phyloP scores from a whole-genome alignment of 768 basidiomycete genomes.

The Kwoniella mangroviensis region DNA sequence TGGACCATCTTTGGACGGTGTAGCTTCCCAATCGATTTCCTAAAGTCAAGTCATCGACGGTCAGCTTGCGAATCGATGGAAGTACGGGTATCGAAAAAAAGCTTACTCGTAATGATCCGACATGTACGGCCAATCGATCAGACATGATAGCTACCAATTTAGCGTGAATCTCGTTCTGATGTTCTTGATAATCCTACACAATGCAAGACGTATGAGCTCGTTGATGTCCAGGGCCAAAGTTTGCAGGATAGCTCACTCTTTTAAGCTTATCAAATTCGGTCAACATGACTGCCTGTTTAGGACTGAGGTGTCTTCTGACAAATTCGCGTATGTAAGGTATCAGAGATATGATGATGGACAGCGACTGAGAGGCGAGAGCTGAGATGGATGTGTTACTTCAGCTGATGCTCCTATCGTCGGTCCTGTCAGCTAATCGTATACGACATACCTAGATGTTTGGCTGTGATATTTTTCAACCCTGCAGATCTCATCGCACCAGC shows the following conservation, averaged over 20 bases:
- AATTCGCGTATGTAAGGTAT: conserved; percentile 96
- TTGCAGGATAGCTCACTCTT: conserved; percentile 65
- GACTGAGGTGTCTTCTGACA: conserved; percentile 87
- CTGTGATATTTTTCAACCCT: conserved; percentile 96
- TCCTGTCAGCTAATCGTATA: too few relatives aligned
- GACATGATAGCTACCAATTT: conserved; percentile 99
- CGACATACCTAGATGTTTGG: conserved; percentile 85
- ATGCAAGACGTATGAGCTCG: conserved; percentile 7
- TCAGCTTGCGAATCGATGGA: neutral
- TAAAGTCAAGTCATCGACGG: conserved; percentile 50
- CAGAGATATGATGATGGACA: conserved; percentile 90
- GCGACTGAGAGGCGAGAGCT: conserved; percentile 94
- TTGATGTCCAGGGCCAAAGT: neutral
- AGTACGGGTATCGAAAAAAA: neutral
- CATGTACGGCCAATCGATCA: conserved; percentile 84
- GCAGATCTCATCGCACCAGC: conserved; percentile 99
- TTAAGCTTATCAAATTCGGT: conserved; percentile 98
- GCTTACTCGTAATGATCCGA: conserved; percentile 75
- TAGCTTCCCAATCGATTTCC: conserved; percentile 76
- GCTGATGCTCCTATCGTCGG: too few relatives aligned
- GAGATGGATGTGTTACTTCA: neutral
- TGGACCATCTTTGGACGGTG: conserved; percentile 49
- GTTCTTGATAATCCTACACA: conserved; percentile 91
- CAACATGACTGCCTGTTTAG: conserved; percentile 94
- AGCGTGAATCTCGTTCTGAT: conserved; percentile 97